Evolutionary conservation across 805 yeast genomes (phyloP).

Genomic region (Starmerella bombi): DNA sequence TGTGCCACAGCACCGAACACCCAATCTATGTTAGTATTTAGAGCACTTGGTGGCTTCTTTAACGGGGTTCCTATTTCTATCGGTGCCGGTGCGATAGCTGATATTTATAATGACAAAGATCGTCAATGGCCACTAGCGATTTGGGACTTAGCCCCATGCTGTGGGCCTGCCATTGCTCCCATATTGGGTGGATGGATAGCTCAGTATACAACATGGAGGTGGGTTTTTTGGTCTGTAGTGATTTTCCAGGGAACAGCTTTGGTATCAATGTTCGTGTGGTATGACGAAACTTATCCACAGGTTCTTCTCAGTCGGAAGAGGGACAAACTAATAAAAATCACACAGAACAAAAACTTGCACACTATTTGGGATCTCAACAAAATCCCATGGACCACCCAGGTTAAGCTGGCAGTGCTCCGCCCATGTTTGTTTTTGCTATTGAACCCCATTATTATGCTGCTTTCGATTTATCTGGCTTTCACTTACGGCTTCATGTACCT

Average conservation of each 20-base stretch:
- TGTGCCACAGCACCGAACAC: constrained; percentile 48
- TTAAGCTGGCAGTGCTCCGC: constrained; percentile 38
- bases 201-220: constrained; percentile 41
- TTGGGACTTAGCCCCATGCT: constrained; percentile 46
- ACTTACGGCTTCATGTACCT: constrained; percentile 55
- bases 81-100: constrained; percentile 58
- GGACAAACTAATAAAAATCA: constrained; percentile 34
- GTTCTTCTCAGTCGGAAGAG: constrained; percentile 38
- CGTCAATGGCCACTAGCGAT: constrained; percentile 46
- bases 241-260: constrained; percentile 42
- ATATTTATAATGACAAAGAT: constrained; percentile 39
- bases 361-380: constrained; percentile 40
- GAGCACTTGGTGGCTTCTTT: constrained; percentile 53
- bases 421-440: constrained; percentile 41
- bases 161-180: constrained; percentile 43
- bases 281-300: constrained; percentile 50
- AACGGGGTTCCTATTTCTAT: constrained; percentile 57
- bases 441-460: constrained; percentile 51
- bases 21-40: constrained; percentile 42
- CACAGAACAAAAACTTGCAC: constrained; percentile 45
- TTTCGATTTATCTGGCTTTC: constrained; percentile 53
- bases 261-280: constrained; percentile 32
- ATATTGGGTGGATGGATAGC: constrained; percentile 42
- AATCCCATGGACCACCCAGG: constrained; percentile 16
- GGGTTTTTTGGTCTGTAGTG: constrained; percentile 49